phyloP scores from a whole-genome alignment of 176 grass and related monocot species.

The Lolium perenne region DNA sequence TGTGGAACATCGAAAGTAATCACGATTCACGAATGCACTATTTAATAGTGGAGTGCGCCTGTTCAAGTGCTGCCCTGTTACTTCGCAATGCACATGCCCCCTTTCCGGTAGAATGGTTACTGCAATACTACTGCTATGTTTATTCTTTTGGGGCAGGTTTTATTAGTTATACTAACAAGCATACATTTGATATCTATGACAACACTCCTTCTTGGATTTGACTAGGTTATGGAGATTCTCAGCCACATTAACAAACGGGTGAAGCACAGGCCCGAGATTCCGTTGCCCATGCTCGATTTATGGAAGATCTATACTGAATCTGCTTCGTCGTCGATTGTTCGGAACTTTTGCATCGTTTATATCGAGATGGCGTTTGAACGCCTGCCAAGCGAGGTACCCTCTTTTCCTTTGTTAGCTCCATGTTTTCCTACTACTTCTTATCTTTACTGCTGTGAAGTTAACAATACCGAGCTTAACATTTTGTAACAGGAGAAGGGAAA shows the following conservation, averaged over 20 bases:
- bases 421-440: not conserved
- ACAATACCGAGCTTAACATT: slow-evolving; percentile 9
- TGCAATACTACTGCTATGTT: not conserved
- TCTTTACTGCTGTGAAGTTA: slow-evolving; percentile 23
- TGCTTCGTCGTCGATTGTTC: slow-evolving; percentile 61
- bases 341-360: slow-evolving; percentile 87
- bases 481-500: slow-evolving; percentile 69
- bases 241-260: slow-evolving; percentile 93
- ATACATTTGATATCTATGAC: not conserved
- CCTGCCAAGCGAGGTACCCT: slow-evolving; percentile 58
- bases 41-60: not conserved
- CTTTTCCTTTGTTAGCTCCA: slow-evolving; percentile 4
- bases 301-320: slow-evolving; percentile 89
- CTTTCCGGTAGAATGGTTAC: not conserved
- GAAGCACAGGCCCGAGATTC: slow-evolving; percentile 77
- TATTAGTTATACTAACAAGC: not conserved
- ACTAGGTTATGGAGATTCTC: slow-evolving; percentile 93
- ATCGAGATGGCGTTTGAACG: slow-evolving; percentile 96
- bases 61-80: slow-evolving; percentile 11
- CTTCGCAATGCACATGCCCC: not conserved
- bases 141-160: not conserved
- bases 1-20: not conserved
- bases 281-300: slow-evolving; percentile 76
- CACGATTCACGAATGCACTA: not conserved
- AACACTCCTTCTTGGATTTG: not conserved